Evolutionary conservation across 1,139 yeast genomes (phyloP).

Genomic region (Geotrichum reessii): DNA sequence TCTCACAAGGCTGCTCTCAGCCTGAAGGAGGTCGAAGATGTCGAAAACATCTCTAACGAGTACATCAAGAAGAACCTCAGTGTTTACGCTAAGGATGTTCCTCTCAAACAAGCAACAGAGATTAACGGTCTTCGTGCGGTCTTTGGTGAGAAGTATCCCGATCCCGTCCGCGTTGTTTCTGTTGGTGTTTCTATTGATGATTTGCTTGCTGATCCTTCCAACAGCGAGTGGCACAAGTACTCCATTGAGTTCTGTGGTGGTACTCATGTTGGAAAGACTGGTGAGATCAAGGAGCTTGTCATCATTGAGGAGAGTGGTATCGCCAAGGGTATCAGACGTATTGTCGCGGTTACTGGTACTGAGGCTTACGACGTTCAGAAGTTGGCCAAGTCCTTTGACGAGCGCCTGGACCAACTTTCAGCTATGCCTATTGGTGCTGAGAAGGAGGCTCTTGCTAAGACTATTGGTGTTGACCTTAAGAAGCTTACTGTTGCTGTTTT

Average conservation of each 20-base stretch:
- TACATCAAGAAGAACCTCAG: constrained; percentile 62
- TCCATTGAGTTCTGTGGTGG: constrained; percentile 99
- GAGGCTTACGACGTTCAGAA: constrained; percentile 89
- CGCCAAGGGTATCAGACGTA: constrained; percentile 97
- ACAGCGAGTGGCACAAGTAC: constrained; percentile 64
- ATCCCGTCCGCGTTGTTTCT: constrained; percentile 96
- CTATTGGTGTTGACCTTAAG: constrained; percentile 76
- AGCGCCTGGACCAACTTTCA: constrained; percentile 53
- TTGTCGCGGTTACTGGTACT: constrained; percentile 91
- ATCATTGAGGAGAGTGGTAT: constrained; percentile 93
- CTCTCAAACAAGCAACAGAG: constrained; percentile 61
- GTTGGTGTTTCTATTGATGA: constrained; percentile 89
- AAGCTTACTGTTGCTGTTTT: constrained; percentile 76
- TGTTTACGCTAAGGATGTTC: constrained; percentile 80
- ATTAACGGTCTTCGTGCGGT: constrained; percentile 92
- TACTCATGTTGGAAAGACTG: constrained; percentile 88
- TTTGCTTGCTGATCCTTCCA: constrained; percentile 61
- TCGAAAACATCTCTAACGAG: constrained; percentile 69
- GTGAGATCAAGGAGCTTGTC: constrained; percentile 87
- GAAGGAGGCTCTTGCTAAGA: constrained; percentile 72
- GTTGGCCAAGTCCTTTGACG: constrained; percentile 65
- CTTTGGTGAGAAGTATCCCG: constrained; percentile 97
- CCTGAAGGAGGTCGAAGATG: constrained; percentile 61
- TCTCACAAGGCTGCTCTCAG: constrained; percentile 79
- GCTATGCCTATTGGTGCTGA: constrained; percentile 59